Evolutionary conservation across 2,329 filamentous ascomycete species (phyloP).

Genomic region (Hysterium pulicare): DNA sequence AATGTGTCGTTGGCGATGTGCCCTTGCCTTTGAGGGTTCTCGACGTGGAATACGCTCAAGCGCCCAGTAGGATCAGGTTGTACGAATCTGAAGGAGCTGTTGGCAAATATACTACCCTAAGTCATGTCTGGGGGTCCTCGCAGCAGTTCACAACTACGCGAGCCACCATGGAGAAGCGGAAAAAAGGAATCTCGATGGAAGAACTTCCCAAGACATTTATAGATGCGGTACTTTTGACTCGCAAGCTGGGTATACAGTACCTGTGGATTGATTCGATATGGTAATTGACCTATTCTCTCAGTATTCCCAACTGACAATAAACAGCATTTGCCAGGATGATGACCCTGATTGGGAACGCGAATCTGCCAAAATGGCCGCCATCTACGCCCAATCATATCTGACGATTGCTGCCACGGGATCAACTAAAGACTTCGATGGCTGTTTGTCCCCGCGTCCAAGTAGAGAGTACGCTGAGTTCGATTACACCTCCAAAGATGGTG

Average conservation of each 20-base stretch:
- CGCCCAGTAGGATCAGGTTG: conserved; percentile 1
- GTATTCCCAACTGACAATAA: too few relatives aligned
- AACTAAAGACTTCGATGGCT: background rate
- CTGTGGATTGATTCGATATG: conserved; percentile 24
- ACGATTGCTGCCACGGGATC: conserved; percentile 9
- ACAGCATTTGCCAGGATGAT: conserved; percentile 11
- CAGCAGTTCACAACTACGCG: conserved; percentile 6
- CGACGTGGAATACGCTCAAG: background rate
- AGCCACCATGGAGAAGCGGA: conserved; percentile 4
- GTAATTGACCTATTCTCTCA: too few relatives aligned
- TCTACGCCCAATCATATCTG: conserved; percentile 10
- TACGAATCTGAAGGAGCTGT: conserved; percentile 2
- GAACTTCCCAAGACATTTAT: conserved; percentile 17
- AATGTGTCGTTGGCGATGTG: background rate
- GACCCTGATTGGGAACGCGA: conserved; percentile 12
- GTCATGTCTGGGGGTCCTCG: conserved; percentile 12
- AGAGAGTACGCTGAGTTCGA: conserved; percentile 3
- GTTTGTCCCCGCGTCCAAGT: conserved; percentile 3
- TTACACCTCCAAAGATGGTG: background rate
- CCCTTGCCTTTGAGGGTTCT: conserved; percentile 2
- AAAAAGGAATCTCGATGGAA: conserved; percentile 9
- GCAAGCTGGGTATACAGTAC: conserved; percentile 15
- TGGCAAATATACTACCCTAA: conserved; percentile 10
- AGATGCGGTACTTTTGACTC: conserved; percentile 15
- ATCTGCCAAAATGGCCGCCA: conserved; percentile 10